A percentile compares a stretch with the other conserved stretches of the same genome.
Conservation (phyloP, 2,329 filamentous ascomycete species). For the Sporothrix pallida region DNA sequence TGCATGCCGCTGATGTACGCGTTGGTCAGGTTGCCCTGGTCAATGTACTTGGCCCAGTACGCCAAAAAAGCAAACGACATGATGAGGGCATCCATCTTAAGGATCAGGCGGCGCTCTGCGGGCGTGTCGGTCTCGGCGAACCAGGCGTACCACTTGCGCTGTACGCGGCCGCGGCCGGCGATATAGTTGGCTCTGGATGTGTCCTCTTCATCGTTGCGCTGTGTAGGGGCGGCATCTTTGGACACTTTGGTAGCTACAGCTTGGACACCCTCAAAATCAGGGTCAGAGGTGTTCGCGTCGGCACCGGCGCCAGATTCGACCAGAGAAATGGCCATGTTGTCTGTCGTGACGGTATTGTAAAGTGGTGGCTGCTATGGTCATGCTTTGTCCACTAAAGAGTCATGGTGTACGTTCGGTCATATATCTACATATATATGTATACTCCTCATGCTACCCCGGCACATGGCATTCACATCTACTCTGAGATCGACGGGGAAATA, state of each 20-base stretch:
- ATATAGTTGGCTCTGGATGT: slow-evolving; percentile 28
- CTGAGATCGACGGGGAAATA: background rate
- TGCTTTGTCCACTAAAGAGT: no score
- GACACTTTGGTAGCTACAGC: background rate
- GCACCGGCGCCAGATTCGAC: background rate
- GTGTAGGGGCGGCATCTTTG: background rate
- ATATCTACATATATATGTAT: no score
- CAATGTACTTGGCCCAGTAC: slow-evolving; percentile 63
- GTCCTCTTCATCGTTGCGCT: background rate
- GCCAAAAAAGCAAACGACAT: slow-evolving; percentile 61
- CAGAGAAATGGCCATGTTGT: background rate
- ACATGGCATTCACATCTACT: no score
- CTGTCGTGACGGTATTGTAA: no score
- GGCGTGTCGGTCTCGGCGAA: slow-evolving; percentile 56
- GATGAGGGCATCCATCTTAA: slow-evolving; percentile 62
- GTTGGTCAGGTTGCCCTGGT: slow-evolving; percentile 51
- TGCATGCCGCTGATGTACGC: slow-evolving; percentile 56
- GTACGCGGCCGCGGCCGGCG: slow-evolving; percentile 21
- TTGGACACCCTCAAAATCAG: background rate
- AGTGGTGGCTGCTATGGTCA: background rate
- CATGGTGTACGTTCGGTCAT: no score
- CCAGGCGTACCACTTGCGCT: slow-evolving; percentile 45
- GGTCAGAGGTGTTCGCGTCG: background rate
- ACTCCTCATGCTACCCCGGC: no score
- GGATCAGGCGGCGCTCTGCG: slow-evolving; percentile 57